These are phyloP conservation scores for Neodidymelliopsis sp. DNA, from an alignment of 2,329 filamentous ascomycete genomes.

Conservation along the genomic window DNA sequence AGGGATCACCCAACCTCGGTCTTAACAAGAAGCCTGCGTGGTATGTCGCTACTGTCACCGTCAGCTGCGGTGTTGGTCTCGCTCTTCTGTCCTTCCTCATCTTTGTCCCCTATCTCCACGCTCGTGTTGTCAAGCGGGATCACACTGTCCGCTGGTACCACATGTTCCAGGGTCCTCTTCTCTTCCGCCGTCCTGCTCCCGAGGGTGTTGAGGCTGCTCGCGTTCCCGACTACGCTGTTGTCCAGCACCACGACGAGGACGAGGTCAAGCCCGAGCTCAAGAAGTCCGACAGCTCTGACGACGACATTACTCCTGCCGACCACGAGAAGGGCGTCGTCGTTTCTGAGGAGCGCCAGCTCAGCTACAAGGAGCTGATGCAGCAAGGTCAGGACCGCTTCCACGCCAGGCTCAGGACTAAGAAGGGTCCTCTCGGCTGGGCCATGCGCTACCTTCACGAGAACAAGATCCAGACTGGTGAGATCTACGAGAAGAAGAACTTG, in stretches of 20 bases:
- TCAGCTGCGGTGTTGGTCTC: slow-evolving; percentile 70
- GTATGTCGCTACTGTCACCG: slow-evolving; percentile 71
- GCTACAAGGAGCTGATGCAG: slow-evolving; percentile 69
- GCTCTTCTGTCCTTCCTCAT: slow-evolving; percentile 68
- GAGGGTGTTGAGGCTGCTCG: slow-evolving; percentile 61
- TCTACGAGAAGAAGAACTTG: slow-evolving; percentile 79
- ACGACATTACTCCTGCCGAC: slow-evolving; percentile 32
- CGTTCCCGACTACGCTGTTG: slow-evolving; percentile 79
- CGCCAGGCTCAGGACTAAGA: slow-evolving; percentile 67
- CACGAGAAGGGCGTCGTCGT: slow-evolving; percentile 42
- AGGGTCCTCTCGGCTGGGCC: slow-evolving; percentile 80
- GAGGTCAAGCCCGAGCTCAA: slow-evolving; percentile 34
- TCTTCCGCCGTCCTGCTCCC: slow-evolving; percentile 62
- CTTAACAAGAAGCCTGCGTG: slow-evolving; percentile 71
- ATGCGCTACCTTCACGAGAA: slow-evolving; percentile 80
- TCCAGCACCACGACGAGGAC: slow-evolving; percentile 67
- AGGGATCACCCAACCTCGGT: slow-evolving; percentile 74
- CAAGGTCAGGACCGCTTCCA: slow-evolving; percentile 66
- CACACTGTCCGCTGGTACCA: slow-evolving; percentile 69
- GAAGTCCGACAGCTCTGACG: slow-evolving; percentile 43
- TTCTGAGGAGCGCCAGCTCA: slow-evolving; percentile 59
- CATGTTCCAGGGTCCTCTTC: slow-evolving; percentile 67
- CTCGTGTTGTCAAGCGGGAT: slow-evolving; percentile 74
- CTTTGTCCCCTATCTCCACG: slow-evolving; percentile 75
- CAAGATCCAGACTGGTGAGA: slow-evolving; percentile 73